Base-by-base conservation (phyloP, 805 yeast species). In the Pichia pseudocactophila region DNA sequence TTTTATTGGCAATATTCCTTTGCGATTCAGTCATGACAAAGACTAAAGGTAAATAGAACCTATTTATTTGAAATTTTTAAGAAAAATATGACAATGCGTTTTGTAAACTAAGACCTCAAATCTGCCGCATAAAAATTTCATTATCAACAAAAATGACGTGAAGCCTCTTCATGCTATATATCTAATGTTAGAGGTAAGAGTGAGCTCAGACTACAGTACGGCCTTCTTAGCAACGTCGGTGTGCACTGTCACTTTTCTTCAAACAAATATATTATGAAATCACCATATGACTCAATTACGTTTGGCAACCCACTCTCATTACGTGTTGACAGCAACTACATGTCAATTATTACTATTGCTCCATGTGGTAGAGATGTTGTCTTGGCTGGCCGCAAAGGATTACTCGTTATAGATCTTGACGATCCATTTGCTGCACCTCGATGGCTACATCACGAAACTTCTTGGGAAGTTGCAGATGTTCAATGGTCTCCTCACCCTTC, bases 401-500 rank as follows among this genome's bases (percentile, higher is more conserved):
- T 92, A 12, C 84, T 80, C 59, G 78, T 92, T 31, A 80, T 90
- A n/a, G 97, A 92, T 62, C 63, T 92, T 34, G 96, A 90, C 55
- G 96, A 92, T 59, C 98, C 97, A 1, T 90, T 86, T 62, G 77
- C 90, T 0, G 88, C 95, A 1, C 98, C 98, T 0, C 68, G 98
- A 45, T 87, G 94, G 89, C 72, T 92, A 13, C 94, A 80, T 42
- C 96, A 92, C 56, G 71, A 79, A 30, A 90, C 97, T 0, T 79
- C 95, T 0, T 92, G 97, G 97, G 97, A 92, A 60, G 98, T 92
- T 3, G 96, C 98, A 0, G 97, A 90, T 59, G 97, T 90, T 2
- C 97, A 92, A 61, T 92, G 98, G 97, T 85, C 94, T 2, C 96
- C 97, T 0, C 97, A 92, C 57, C 69, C 73, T 6, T 71, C 80